Base-by-base conservation (phyloP, 1,284 basidiomycete genomes). In the Boletus coffeatus region DNA sequence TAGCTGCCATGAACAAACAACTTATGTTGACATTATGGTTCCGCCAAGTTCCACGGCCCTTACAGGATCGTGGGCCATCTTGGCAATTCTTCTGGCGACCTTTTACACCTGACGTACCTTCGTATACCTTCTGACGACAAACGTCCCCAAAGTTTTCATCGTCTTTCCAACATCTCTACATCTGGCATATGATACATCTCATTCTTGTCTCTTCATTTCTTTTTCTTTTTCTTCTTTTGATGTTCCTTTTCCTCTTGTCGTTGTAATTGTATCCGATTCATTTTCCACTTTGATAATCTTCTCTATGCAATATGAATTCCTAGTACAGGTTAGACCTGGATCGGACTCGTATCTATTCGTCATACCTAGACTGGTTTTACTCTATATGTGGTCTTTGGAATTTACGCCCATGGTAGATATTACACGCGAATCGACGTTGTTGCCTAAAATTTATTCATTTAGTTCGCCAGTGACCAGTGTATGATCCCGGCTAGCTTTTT, bases 361-460 rank as follows among this genome's bases (percentile, higher is more conserved):
- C 32, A 14, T 62, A 52, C 58, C 41, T 71, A 69, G 69, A 68
- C 34, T 59, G 60, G 7, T 60, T 61, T 62, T 55, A 50, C 18
- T 56, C 32, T 10, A 25, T 34, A 50, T 21, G 18, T 25, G 36
- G 25, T 55, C 16, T 41, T 39, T 61, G 29, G 55, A 14, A 18
- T 59, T 39, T 32, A 39, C 11, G 36, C 18, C 8, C 10, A 14
- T 18, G 6, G 56, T 13, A 41, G 43, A 18, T 48, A 65, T 18
- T 34, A 29, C 63, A 66, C 29, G 36, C 32, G 56, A 66, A 64
- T 64, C n/a, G 37, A 64, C 18, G 5, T 57, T 60, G 37, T 50
- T 48, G 37, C 21, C 29, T 16, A 21, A 10, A 43, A 43, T 39
- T 39, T 39, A 39, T 39, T 14, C 13, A 39, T 39, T 39, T 7